Conservation (phyloP, 371 early-diverging fungal genomes). For the Mortierella sp. region DNA sequence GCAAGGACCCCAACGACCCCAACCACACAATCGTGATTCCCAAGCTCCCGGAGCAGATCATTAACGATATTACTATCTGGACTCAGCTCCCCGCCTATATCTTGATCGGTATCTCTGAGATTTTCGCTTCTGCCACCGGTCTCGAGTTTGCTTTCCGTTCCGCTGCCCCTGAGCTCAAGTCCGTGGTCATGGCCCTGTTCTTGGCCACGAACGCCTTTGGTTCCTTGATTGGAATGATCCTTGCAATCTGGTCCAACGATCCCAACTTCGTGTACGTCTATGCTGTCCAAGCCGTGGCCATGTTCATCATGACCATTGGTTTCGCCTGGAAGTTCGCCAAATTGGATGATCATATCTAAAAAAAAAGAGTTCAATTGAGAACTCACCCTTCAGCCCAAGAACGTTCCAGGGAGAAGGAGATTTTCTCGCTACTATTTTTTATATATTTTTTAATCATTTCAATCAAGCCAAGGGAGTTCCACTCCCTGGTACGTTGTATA, state of each 20-base stretch:
- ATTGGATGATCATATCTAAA: conserved; percentile 21
- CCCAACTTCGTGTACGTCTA: conserved; percentile 77
- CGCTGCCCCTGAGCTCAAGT: conserved; percentile 81
- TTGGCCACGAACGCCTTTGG: conserved; percentile 78
- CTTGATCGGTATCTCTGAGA: conserved; percentile 75
- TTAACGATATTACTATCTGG: conserved; percentile 70
- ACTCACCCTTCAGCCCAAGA: no score
- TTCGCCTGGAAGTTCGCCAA: conserved; percentile 51
- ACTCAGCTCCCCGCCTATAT: conserved; percentile 76
- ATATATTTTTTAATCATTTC: not conserved
- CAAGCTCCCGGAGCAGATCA: conserved; percentile 25
- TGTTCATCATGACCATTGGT: conserved; percentile 55
- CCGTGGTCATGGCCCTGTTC: conserved; percentile 78
- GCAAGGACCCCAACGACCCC: conserved; percentile 43
- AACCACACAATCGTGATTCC: conserved; percentile 25
- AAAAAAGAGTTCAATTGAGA: not conserved
- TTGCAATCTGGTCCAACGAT: conserved; percentile 74
- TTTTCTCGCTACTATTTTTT: no score
- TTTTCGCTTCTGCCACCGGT: conserved; percentile 81
- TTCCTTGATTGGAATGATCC: conserved; percentile 71
- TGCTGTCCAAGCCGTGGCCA: conserved; percentile 65
- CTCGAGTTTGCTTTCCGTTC: conserved; percentile 84
- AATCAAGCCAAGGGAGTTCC: not conserved
- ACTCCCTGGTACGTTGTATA: not conserved
- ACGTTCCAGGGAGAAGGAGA: no score